Base-by-base conservation (phyloP, 2,329 filamentous ascomycete species). In the Exserohilum rostratum region DNA sequence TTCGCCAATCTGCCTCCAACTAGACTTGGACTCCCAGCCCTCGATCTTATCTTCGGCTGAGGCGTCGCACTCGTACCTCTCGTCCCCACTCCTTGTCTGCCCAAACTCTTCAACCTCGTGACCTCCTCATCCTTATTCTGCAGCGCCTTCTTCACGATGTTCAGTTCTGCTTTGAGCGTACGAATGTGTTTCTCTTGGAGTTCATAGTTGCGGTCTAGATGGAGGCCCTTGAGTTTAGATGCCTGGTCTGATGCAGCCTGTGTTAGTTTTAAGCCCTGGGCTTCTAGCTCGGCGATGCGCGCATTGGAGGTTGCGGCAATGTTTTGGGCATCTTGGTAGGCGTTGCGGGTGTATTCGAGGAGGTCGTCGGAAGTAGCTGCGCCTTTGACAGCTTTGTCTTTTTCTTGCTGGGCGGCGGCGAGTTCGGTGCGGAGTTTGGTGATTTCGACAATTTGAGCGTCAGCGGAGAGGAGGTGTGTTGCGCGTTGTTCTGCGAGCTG, bases 301-400 rank as follows among this genome's bases (percentile, higher is more conserved):
- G 57, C 25, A 25, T 49, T 45, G 2, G 60, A 38, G 11, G 61
- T 46, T 0, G 52, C 37, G 11, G 65, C 67, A 0, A 47, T 30
- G 2, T 61, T 57, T 31, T 61, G 53, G 6, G 64, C 63, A 6
- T 46, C 46, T 27, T 62, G 87, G 63, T 89, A 90, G 9, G 81
- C 76, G 3, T 79, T 78, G 47, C 84, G 81, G 11, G 80, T 76
- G 63, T 86, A 90, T 1, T 86, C 83, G 22, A 81, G 75, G 3
- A 86, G 83, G 12, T 68, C 57, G 11, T 77, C 69, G 6, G 68
- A 62, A 33, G 66, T 66, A 9, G 69, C 60, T 5, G 65, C 69
- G 4, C 66, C 68, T 35, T 73, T 74, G 6, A 76, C 61, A 3
- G 69, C 70, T n/a, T 61, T 58, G 10, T 60, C 50, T 7, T 62